Evolutionary conservation across 73 alveolate species (phyloP), one percentile per base, ranked within the genome.

Genomic region (Durusdinium trenchii): DNA sequence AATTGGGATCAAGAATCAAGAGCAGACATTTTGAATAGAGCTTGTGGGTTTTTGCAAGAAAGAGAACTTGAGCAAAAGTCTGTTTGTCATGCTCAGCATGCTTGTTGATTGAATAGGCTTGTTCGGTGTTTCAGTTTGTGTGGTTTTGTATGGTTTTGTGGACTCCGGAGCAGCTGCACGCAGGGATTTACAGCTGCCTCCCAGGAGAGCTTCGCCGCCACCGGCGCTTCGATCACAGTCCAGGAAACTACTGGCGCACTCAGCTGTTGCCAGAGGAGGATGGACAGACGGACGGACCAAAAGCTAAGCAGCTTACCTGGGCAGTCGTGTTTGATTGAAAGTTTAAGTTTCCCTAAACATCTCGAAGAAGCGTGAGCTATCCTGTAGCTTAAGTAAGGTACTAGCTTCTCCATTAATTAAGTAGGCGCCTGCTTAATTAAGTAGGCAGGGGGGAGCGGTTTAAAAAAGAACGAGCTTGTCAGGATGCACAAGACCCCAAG

Each of bases 401-500:
- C n/a, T n/a, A n/a, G n/a, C n/a, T n/a, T n/a, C n/a, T n/a, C n/a
- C n/a, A n/a, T n/a, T n/a, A n/a, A n/a, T n/a, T n/a, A n/a, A n/a
- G n/a, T n/a, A n/a, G n/a, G n/a, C n/a, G n/a, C n/a, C n/a, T n/a
- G n/a, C n/a, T n/a, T n/a, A n/a, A n/a, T n/a, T n/a, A n/a, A n/a
- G n/a, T n/a, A n/a, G n/a, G n/a, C n/a, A n/a, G n/a, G n/a, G n/a
- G n/a, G n/a, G n/a, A n/a, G n/a, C n/a, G n/a, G n/a, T n/a, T n/a
- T n/a, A n/a, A n/a, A n/a, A n/a, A n/a, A n/a, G n/a, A n/a, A n/a
- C n/a, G n/a, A n/a, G n/a, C n/a, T n/a, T n/a, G n/a, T n/a, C 95
- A 87, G 95, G 96, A 89, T 50, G 81, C 96, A 42, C 96, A 89
- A n/a, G 71, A 89, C 45, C 96, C 96, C 69, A 67, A 64, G 86